These are phyloP conservation scores for Chondrus crispus DNA, from an alignment of 23 red algal genomes.

Conservation along the genomic window DNA sequence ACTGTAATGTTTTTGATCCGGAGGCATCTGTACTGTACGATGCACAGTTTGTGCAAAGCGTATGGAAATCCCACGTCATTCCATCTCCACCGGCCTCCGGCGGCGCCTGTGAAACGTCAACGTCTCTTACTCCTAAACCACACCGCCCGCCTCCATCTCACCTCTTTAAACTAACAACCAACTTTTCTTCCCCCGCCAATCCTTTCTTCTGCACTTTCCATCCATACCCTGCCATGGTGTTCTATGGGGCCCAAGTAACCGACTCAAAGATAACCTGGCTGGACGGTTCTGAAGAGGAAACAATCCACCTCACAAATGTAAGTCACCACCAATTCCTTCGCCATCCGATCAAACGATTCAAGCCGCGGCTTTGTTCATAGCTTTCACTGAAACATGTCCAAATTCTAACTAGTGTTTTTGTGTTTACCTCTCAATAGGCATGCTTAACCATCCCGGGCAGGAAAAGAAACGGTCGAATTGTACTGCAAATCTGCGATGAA, in stretches of 20 bases:
- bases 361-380: too few species aligned
- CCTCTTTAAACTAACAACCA: too few species aligned
- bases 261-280: neutral
- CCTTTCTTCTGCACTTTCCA: neutral
- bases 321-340: neutral
- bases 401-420: neutral
- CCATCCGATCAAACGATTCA: neutral
- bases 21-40: too few species aligned
- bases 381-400: too few species aligned
- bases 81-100: too few species aligned
- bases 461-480: conserved; percentile 30
- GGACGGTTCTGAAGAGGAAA: neutral
- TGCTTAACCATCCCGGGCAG: conserved; percentile 11
- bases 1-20: too few species aligned
- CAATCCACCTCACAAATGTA: neutral
- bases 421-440: neutral
- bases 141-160: too few species aligned
- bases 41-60: too few species aligned
- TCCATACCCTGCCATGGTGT: neutral
- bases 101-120: too few species aligned
- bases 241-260: neutral
- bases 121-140: too few species aligned
- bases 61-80: too few species aligned
- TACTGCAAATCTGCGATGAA: conserved; percentile 41
- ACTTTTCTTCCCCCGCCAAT: neutral